Evolutionary conservation across 345 rosid species (phyloP).

Genomic region (Populus ilicifolia): DNA sequence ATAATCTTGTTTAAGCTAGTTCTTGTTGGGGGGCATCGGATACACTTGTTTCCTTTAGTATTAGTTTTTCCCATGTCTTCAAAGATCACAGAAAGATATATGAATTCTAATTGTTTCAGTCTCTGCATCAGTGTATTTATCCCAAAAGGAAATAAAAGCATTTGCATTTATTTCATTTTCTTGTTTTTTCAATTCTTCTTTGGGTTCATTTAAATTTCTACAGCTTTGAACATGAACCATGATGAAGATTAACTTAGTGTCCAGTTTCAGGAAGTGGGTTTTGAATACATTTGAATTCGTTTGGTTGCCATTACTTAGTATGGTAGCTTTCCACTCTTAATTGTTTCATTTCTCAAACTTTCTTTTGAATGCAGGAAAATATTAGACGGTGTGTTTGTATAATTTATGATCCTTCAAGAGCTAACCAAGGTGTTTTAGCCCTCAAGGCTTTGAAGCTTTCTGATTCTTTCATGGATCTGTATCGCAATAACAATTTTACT

Average conservation of each 20-base stretch:
- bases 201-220: too few species aligned
- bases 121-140: not conserved
- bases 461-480: constrained; percentile 93
- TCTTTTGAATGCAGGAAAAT: constrained; percentile 54
- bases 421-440: constrained; percentile 84
- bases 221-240: too few species aligned
- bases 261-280: too few species aligned
- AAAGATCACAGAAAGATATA: not conserved
- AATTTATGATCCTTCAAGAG: constrained; percentile 93
- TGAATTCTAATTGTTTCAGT: not conserved
- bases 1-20: not conserved
- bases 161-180: not conserved
- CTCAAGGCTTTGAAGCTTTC: constrained; percentile 98
- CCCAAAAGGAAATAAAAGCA: not conserved
- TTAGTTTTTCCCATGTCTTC: too few species aligned
- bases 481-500: constrained; percentile 68
- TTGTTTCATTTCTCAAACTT: not conserved
- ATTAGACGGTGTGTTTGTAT: constrained; percentile 95
- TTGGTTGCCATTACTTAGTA: not conserved
- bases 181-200: not conserved
- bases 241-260: too few species aligned
- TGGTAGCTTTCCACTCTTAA: not conserved
- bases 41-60: too few species aligned
- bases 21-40: not conserved
- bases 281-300: too few species aligned